Conservation (phyloP, 139 green algal species). For the Chlamydomonas eustigma region DNA sequence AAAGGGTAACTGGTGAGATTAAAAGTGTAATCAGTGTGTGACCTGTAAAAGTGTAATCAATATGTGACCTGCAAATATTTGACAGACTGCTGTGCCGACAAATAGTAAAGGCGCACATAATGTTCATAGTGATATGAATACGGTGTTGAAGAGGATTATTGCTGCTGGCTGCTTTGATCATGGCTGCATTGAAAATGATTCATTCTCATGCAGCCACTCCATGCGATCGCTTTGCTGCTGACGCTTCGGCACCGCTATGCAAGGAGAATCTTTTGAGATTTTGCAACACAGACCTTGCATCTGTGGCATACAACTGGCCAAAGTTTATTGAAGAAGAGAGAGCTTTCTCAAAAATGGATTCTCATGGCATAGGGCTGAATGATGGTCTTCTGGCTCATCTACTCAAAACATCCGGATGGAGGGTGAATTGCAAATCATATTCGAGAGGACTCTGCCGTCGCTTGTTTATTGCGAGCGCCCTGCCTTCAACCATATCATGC, state of each 20-base stretch:
- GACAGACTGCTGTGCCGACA: too few relatives aligned
- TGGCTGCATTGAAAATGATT: too few relatives aligned
- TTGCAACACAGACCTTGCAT: conserved; percentile 79
- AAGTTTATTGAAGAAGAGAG: conserved; percentile 51
- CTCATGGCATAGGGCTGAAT: conserved; percentile 9
- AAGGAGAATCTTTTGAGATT: conserved; percentile 70
- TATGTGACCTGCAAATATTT: too few relatives aligned
- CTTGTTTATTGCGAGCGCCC: neutral
- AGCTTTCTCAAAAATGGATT: conserved; percentile 6
- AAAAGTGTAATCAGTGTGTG: too few relatives aligned
- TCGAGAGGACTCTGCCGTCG: neutral
- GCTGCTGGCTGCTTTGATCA: too few relatives aligned
- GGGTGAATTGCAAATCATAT: neutral
- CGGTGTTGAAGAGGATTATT: too few relatives aligned
- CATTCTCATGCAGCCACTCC: conserved; percentile 24
- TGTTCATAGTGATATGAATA: too few relatives aligned
- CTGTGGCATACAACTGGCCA: conserved; percentile 51
- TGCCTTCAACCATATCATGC: neutral
- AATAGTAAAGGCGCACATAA: too few relatives aligned
- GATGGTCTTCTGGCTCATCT: conserved; percentile 2
- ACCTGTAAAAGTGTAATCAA: too few relatives aligned
- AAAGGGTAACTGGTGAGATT: conserved; percentile 63
- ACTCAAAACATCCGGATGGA: neutral
- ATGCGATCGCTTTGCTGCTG: conserved; percentile 62
- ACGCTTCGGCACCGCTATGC: conserved; percentile 38